Evolutionary conservation across 495 filamentous ascomycete genomes (phyloP).

Genomic region (Sphaerosporella brunnea): DNA sequence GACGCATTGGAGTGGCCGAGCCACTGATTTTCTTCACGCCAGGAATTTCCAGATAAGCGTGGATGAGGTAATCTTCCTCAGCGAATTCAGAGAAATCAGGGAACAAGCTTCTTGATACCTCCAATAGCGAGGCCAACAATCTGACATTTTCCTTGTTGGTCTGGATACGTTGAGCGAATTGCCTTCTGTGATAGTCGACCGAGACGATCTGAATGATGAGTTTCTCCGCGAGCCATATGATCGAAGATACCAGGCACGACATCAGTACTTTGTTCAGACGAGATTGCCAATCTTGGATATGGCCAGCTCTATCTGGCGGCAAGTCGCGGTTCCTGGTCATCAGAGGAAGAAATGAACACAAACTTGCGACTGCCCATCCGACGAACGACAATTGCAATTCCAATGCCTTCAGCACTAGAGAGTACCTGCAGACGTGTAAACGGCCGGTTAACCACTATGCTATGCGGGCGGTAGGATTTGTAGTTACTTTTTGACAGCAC

Average conservation of each 20-base stretch:
- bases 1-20: slow-evolving; percentile 52
- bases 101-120: slow-evolving; percentile 72
- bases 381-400: slow-evolving; percentile 79
- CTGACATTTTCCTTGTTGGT: slow-evolving; percentile 69
- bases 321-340: slow-evolving; percentile 25
- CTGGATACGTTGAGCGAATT: slow-evolving; percentile 74
- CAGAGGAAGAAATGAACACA: slow-evolving; percentile 55
- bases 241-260: slow-evolving; percentile 54
- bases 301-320: not conserved
- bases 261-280: slow-evolving; percentile 57
- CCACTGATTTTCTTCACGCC: slow-evolving; percentile 37
- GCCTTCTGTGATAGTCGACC: slow-evolving; percentile 84
- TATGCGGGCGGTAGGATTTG: too few relatives aligned
- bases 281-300: slow-evolving; percentile 33
- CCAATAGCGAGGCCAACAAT: slow-evolving; percentile 67
- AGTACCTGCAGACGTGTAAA: too few relatives aligned
- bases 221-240: slow-evolving; percentile 68
- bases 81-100: slow-evolving; percentile 76
- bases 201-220: slow-evolving; percentile 78
- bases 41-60: slow-evolving; percentile 46
- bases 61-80: slow-evolving; percentile 81
- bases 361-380: slow-evolving; percentile 61
- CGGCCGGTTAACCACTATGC: too few relatives aligned
- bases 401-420: slow-evolving; percentile 51
- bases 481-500: slow-evolving; percentile 76